A percentile compares a stretch with the other conserved stretches of the same genome.
Evolutionary conservation across 2,329 filamentous ascomycete genomes (phyloP).

Genomic region (Parafenestella ontariensis): DNA sequence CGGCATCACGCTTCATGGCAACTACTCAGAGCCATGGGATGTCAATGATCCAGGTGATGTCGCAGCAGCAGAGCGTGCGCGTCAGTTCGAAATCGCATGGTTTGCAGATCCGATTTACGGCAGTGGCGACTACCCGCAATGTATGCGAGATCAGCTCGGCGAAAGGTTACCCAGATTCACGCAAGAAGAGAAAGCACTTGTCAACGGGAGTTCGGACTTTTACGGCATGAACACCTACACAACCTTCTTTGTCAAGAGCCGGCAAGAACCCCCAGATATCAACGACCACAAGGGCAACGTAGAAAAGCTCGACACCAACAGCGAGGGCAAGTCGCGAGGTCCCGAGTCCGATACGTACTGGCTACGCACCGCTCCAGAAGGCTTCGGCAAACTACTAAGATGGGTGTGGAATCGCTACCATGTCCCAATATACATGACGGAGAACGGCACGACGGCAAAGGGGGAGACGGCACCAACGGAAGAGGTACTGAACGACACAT

Average conservation of each 20-base stretch:
- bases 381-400: conserved; percentile 43
- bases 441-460: conserved; percentile 50
- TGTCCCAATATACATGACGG: conserved; percentile 54
- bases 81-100: conserved; percentile 55
- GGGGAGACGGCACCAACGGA: conserved; percentile 48
- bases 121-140: conserved; percentile 50
- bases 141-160: conserved; percentile 47
- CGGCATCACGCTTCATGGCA: conserved; percentile 54
- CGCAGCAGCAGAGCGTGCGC: conserved; percentile 45
- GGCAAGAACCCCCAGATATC: conserved; percentile 44
- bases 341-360: conserved; percentile 51
- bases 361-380: conserved; percentile 50
- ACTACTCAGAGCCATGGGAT: conserved; percentile 52
- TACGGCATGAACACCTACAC: conserved; percentile 57
- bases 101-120: conserved; percentile 38
- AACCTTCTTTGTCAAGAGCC: conserved; percentile 49
- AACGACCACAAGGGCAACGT: conserved; percentile 54
- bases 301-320: conserved; percentile 41
- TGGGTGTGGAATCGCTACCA: conserved; percentile 54
- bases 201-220: conserved; percentile 32
- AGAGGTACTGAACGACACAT: conserved; percentile 49
- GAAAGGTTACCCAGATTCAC: conserved; percentile 50
- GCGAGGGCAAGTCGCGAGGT: conserved; percentile 43
- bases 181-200: conserved; percentile 49
- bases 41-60: conserved; percentile 14